These are phyloP conservation scores for Cucurbita moschata DNA, from an alignment of 306 rosid species.

Conservation along the genomic window DNA sequence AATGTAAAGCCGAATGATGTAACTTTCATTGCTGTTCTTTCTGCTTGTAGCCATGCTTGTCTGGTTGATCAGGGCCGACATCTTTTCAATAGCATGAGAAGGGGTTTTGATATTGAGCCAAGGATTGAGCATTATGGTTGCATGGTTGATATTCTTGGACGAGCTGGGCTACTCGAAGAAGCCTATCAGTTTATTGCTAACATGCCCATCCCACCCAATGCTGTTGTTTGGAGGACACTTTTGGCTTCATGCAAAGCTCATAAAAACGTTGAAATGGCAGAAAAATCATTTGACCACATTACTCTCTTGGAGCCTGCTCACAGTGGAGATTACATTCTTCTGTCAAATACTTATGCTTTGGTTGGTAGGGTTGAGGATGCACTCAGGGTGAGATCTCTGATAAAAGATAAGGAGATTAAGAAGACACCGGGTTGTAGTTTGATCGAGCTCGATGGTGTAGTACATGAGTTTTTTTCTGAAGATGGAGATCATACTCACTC, in stretches of 20 bases:
- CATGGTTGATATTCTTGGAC: conserved; percentile 58
- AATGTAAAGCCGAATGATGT: conserved; percentile 35
- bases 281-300: conserved; percentile 33
- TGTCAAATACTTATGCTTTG: conserved; percentile 37
- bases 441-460: conserved; percentile 40
- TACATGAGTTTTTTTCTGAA: conserved; percentile 46
- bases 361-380: conserved; percentile 39
- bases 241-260: conserved; percentile 47
- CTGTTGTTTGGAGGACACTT: conserved; percentile 48
- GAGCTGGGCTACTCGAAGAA: conserved; percentile 40
- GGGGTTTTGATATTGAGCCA: conserved; percentile 30
- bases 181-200: conserved; percentile 33
- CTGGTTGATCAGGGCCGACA: conserved; percentile 38
- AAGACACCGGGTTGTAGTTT: conserved; percentile 51
- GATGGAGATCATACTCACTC: conserved; percentile 30
- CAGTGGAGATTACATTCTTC: conserved; percentile 49
- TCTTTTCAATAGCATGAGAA: conserved; percentile 33
- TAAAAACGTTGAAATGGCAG: conserved; percentile 32
- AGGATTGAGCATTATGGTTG: conserved; percentile 55
- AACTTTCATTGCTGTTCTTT: conserved; percentile 40
- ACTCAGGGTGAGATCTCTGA: conserved; percentile 27
- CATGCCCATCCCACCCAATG: conserved; percentile 45
- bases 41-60: conserved; percentile 47
- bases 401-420: conserved; percentile 31
- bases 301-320: conserved; percentile 32